These are phyloP conservation scores for Diplodia intermedia DNA, from an alignment of 2,329 filamentous ascomycete genomes.

Conservation along the genomic window DNA sequence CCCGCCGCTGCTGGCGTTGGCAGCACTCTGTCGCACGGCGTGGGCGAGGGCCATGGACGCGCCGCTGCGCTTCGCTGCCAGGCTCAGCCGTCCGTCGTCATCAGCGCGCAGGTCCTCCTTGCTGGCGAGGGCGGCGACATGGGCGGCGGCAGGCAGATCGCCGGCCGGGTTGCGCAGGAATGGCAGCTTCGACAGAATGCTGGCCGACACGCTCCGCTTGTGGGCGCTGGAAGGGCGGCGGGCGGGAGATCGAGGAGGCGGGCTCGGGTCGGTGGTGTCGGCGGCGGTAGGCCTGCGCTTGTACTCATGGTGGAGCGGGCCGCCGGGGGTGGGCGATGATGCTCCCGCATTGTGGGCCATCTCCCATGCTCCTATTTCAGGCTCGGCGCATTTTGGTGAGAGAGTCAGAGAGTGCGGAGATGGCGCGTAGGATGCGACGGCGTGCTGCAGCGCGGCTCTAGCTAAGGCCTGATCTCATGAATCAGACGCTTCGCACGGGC, in stretches of 20 bases:
- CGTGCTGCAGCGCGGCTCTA: background rate
- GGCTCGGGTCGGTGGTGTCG: background rate
- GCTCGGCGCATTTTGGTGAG: slow-evolving; percentile 15
- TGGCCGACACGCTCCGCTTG: slow-evolving; percentile 66
- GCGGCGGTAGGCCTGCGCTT: background rate
- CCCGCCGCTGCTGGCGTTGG: slow-evolving; percentile 40
- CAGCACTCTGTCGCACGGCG: slow-evolving; percentile 54
- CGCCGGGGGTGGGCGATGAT: slow-evolving; percentile 7
- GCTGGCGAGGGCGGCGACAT: slow-evolving; percentile 34
- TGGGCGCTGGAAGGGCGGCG: slow-evolving; percentile 42
- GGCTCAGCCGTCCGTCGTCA: slow-evolving; percentile 1
- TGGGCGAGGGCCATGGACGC: slow-evolving; percentile 45
- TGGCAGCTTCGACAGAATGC: slow-evolving; percentile 71
- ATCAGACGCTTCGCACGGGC: no score
- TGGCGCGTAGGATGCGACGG: background rate
- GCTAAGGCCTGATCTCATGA: no score
- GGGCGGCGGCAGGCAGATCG: slow-evolving; percentile 33
- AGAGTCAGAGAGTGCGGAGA: slow-evolving; percentile 1
- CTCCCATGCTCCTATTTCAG: slow-evolving; percentile 38
- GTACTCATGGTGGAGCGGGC: slow-evolving; percentile 14
- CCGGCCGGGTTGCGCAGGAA: slow-evolving; percentile 65
- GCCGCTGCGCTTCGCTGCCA: slow-evolving; percentile 48
- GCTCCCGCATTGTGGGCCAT: slow-evolving; percentile 33
- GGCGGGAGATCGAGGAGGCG: slow-evolving; percentile 3
- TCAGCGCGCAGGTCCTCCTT: slow-evolving; percentile 27